phyloP scores from a whole-genome alignment of 2,329 filamentous ascomycete species.

The Epichloe brachyelytri region DNA sequence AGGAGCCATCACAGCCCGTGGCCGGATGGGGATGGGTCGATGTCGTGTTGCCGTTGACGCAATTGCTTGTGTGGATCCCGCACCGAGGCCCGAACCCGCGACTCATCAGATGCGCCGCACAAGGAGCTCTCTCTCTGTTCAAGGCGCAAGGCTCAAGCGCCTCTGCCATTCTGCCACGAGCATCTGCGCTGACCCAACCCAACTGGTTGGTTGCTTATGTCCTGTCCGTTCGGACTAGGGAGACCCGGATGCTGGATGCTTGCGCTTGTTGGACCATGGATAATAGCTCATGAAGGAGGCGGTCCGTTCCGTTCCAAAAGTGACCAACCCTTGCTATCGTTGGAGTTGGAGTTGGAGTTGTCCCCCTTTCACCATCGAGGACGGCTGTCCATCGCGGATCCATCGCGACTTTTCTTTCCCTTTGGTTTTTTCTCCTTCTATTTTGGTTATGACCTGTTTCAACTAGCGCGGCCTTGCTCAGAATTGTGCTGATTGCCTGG shows the following conservation, averaged over 20 bases:
- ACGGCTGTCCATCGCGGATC: neutral
- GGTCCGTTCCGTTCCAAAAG: slow-evolving; percentile 1
- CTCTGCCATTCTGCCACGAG: no score
- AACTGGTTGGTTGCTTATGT: neutral
- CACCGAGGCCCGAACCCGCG: neutral
- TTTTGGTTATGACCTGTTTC: slow-evolving; percentile 1
- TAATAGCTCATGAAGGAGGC: neutral
- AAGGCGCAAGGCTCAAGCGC: neutral
- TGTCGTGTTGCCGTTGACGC: slow-evolving; percentile 1
- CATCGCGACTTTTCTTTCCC: neutral
- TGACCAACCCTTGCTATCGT: neutral
- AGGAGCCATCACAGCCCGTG: neutral
- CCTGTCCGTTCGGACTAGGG: no score
- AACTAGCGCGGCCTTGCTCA: neutral
- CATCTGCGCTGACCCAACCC: neutral
- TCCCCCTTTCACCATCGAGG: neutral
- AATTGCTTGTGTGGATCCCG: neutral
- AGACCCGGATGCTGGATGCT: neutral
- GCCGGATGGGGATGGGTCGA: slow-evolving; percentile 1
- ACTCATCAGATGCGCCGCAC: neutral
- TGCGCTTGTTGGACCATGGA: neutral
- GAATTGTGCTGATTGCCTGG: neutral
- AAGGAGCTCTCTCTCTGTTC: neutral
- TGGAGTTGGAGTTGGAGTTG: neutral
- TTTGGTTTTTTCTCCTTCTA: neutral